Conservation (phyloP, 1,284 basidiomycete species). For the Fistulina hepatica region DNA sequence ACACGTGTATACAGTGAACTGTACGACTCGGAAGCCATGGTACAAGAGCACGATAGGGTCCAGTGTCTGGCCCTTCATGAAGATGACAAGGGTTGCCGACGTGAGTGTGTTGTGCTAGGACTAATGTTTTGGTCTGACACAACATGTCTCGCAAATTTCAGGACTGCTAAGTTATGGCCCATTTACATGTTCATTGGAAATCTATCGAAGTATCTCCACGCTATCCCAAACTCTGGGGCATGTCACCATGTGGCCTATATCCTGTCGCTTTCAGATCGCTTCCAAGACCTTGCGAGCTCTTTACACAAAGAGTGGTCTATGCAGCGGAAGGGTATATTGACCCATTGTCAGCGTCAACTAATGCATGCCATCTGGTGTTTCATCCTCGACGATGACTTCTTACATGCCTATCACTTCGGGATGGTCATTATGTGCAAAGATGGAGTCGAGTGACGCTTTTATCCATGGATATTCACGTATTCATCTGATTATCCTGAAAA, state of each 20-base stretch:
- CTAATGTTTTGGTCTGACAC: slow-evolving; percentile 26
- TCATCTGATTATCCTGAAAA: slow-evolving; percentile 28
- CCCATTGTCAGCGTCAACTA: slow-evolving; percentile 22
- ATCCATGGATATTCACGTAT: slow-evolving; percentile 23
- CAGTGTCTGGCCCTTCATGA: slow-evolving; percentile 10
- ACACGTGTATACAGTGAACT: slow-evolving; percentile 16
- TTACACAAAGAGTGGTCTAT: slow-evolving; percentile 15
- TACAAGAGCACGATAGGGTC: slow-evolving; percentile 20
- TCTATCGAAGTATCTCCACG: slow-evolving; percentile 22
- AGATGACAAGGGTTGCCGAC: slow-evolving; percentile 5
- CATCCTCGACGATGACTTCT: slow-evolving; percentile 22
- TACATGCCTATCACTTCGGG: slow-evolving; percentile 22
- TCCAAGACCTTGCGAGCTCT: not conserved
- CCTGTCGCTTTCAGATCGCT: slow-evolving; percentile 6
- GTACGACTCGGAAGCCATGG: slow-evolving; percentile 23
- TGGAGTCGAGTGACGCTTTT: slow-evolving; percentile 17
- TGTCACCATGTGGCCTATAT: slow-evolving; percentile 24
- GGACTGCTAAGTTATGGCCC: slow-evolving; percentile 24
- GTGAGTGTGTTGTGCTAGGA: slow-evolving; percentile 16
- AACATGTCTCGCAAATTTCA: slow-evolving; percentile 24
- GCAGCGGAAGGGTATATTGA: slow-evolving; percentile 17
- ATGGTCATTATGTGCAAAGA: slow-evolving; percentile 22
- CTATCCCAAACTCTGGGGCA: slow-evolving; percentile 15
- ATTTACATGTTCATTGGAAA: slow-evolving; percentile 25
- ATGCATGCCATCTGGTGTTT: slow-evolving; percentile 23